Evolutionary conservation across 148 eudicot species (phyloP).

Genomic region (Limonium bicolor): DNA sequence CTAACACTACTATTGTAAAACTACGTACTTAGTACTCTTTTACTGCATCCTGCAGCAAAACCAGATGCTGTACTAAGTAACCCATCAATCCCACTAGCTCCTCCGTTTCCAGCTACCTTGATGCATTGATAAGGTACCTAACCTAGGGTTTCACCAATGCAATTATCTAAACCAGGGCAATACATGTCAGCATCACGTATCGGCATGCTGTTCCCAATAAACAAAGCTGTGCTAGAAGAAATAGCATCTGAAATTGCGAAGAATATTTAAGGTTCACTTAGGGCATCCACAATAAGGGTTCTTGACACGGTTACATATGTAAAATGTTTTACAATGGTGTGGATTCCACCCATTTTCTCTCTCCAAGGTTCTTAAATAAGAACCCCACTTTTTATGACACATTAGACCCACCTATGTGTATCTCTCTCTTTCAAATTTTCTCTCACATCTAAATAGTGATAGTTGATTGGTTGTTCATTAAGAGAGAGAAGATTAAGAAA

Average conservation of each 20-base stretch:
- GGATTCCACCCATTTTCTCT: too few relatives aligned
- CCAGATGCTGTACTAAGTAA: conserved; percentile 86
- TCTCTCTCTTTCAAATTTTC: too few relatives aligned
- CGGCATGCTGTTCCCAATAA: conserved; percentile 91
- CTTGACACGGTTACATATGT: too few relatives aligned
- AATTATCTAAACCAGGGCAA: conserved; percentile 22
- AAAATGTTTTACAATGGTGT: too few relatives aligned
- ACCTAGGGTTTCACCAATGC: conserved; percentile 13
- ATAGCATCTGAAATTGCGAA: conserved; percentile 34
- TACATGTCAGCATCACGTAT: conserved; percentile 95
- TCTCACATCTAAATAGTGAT: too few relatives aligned
- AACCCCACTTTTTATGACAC: too few relatives aligned
- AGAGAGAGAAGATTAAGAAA: too few relatives aligned
- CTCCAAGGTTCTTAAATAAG: too few relatives aligned
- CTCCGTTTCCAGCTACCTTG: conserved; percentile 73
- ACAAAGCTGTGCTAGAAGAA: conserved; percentile 55
- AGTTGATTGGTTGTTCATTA: too few relatives aligned
- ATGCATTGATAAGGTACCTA: conserved; percentile 44
- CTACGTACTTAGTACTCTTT: conserved; percentile 43
- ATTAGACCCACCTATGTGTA: too few relatives aligned
- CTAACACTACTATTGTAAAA: too few relatives aligned
- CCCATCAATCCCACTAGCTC: conserved; percentile 99
- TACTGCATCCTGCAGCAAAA: conserved; percentile 81
- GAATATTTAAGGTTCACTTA: conserved; percentile 80
- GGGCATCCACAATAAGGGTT: too few relatives aligned